These are phyloP conservation scores for Trichocladium antarcticum DNA, from an alignment of 495 filamentous ascomycete species.

Conservation along the genomic window DNA sequence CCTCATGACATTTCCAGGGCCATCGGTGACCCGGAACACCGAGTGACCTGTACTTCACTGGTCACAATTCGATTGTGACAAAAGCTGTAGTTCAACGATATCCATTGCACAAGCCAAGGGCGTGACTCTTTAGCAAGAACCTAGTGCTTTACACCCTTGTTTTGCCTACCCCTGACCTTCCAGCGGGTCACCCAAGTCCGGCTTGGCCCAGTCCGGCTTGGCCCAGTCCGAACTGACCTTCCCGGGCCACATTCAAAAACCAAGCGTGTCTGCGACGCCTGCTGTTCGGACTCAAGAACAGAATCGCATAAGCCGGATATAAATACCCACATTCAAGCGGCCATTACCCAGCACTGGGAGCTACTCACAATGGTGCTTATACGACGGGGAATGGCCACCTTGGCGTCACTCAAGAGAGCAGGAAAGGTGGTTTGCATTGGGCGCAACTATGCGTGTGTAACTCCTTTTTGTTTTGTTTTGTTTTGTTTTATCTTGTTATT, in stretches of 20 bases:
- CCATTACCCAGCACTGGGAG: too few species aligned
- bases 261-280: not conserved
- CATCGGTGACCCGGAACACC: not conserved
- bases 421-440: slow-evolving; percentile 95
- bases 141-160: not conserved
- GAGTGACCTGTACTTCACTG: not conserved
- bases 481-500: too few species aligned
- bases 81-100: not conserved
- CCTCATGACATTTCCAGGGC: too few species aligned
- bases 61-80: not conserved
- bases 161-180: not conserved
- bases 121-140: not conserved
- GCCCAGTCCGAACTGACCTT: too few species aligned
- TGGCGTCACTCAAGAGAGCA: slow-evolving; percentile 55
- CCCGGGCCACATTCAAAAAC: slow-evolving; percentile 1
- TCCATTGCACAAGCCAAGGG: not conserved
- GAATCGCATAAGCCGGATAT: not conserved
- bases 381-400: slow-evolving; percentile 39
- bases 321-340: not conserved
- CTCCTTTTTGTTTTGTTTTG: slow-evolving; percentile 3
- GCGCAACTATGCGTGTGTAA: slow-evolving; percentile 84
- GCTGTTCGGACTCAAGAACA: not conserved
- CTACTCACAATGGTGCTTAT: slow-evolving; percentile 27
- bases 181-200: too few species aligned
- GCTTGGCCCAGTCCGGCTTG: too few species aligned